phyloP scores from a whole-genome alignment of 2,329 filamentous ascomycete species.

The Pseudogymnoascus sp. region DNA sequence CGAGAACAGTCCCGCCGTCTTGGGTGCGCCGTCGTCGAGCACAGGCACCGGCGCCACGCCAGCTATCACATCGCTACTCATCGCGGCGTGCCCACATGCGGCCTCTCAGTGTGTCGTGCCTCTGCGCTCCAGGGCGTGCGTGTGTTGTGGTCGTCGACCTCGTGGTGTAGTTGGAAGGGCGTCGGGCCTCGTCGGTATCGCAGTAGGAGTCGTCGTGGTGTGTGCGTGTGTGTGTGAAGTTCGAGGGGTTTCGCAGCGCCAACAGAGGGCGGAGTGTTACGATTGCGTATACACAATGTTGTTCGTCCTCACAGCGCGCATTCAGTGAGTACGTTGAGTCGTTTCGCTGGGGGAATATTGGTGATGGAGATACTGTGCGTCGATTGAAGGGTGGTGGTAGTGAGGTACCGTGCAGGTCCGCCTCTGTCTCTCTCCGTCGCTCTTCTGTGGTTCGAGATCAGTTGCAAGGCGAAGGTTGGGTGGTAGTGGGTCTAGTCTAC shows the following conservation, averaged over 20 bases:
- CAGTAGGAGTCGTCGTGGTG: not conserved
- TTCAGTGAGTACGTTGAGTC: not conserved
- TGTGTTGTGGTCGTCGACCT: constrained; percentile 11
- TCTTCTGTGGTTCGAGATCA: not conserved
- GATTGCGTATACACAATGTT: not conserved
- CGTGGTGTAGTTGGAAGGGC: not conserved
- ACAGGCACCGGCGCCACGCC: constrained; percentile 16
- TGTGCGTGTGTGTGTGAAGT: not conserved
- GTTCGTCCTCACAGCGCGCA: not conserved
- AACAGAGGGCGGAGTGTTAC: not conserved
- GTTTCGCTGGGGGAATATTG: not conserved
- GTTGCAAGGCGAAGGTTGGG: not conserved
- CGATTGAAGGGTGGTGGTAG: not conserved
- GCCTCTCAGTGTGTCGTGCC: constrained; percentile 6
- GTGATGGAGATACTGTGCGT: not conserved
- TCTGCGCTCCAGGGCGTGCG: constrained; percentile 16
- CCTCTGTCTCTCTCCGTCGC: too few species aligned
- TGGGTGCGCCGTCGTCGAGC: constrained; percentile 5
- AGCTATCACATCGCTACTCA: constrained; percentile 22
- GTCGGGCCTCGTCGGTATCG: not conserved
- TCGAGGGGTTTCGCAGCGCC: not conserved
- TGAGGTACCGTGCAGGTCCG: not conserved
- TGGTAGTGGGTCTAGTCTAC: not conserved
- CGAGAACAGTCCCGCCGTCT: constrained; percentile 40
- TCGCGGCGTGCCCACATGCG: constrained; percentile 11